phyloP scores from a whole-genome alignment of 495 filamentous ascomycete species.

The Terfezia claveryi region DNA sequence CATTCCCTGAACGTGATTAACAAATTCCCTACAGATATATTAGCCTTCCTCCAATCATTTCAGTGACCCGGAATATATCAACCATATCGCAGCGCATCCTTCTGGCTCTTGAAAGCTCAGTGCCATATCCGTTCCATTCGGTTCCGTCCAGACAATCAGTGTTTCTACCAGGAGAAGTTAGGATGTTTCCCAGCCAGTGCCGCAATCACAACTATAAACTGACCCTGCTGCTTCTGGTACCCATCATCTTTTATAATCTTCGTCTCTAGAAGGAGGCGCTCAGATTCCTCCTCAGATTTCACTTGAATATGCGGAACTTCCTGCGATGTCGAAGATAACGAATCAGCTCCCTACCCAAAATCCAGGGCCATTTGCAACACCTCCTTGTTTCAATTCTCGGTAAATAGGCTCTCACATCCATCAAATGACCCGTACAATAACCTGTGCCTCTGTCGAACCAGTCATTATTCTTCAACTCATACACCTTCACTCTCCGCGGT shows the following conservation, averaged over 20 bases:
- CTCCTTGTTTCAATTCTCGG: not conserved
- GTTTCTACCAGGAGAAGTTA: constrained; percentile 36
- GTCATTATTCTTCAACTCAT: constrained; percentile 93
- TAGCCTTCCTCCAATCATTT: no score
- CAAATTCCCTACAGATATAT: constrained; percentile 51
- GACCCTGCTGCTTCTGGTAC: constrained; percentile 97
- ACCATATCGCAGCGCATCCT: constrained; percentile 86
- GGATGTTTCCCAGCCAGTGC: not conserved
- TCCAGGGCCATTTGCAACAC: not conserved
- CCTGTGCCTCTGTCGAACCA: constrained; percentile 97
- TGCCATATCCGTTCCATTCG: constrained; percentile 75
- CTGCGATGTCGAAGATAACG: constrained; percentile 19
- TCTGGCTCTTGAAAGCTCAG: constrained; percentile 96
- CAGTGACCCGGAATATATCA: not conserved
- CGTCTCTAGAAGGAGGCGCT: constrained; percentile 65
- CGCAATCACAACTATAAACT: constrained; percentile 8
- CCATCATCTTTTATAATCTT: constrained; percentile 85
- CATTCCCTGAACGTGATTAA: constrained; percentile 59
- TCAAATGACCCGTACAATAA: constrained; percentile 64
- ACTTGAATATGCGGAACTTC: constrained; percentile 77
- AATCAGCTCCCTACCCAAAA: constrained; percentile 1
- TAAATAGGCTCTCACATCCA: constrained; percentile 38
- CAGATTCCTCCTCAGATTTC: constrained; percentile 75
- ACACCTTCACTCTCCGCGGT: constrained; percentile 96
- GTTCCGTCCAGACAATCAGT: constrained; percentile 93